phyloP scores from a whole-genome alignment of 2,329 filamentous ascomycete species.

The Clarireedia monteithiana region DNA sequence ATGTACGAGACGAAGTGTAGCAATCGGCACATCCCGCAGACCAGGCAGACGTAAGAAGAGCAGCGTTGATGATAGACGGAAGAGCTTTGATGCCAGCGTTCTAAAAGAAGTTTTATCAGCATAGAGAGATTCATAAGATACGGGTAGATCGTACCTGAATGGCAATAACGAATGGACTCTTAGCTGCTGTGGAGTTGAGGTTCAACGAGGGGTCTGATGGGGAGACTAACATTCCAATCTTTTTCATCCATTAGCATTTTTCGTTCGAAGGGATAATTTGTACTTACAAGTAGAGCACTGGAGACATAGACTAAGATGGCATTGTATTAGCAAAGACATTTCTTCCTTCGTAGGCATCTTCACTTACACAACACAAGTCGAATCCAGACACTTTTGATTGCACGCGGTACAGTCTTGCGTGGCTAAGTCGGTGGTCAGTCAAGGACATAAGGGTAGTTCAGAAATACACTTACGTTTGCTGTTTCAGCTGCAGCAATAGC shows the following conservation, averaged over 20 bases:
- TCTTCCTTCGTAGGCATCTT: too few relatives aligned
- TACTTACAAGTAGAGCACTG: constrained; percentile 33
- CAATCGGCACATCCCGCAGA: constrained; percentile 52
- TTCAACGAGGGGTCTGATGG: constrained; percentile 39
- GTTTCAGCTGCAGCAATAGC: constrained; percentile 50
- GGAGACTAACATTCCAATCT: constrained; percentile 47
- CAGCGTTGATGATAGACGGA: constrained; percentile 62
- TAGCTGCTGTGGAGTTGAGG: constrained; percentile 36
- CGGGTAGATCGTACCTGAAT: constrained; percentile 34
- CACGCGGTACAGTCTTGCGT: constrained; percentile 44
- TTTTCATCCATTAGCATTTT: too few relatives aligned
- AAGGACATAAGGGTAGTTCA: too few relatives aligned
- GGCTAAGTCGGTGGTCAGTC: constrained; percentile 26
- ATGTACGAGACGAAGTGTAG: constrained; percentile 59
- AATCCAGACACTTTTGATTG: constrained; percentile 42
- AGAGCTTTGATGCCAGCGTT: constrained; percentile 61
- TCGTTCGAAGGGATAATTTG: too few relatives aligned
- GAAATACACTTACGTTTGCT: constrained; percentile 27
- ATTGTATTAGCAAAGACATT: too few relatives aligned
- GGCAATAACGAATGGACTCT: constrained; percentile 64
- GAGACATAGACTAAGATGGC: constrained; percentile 38
- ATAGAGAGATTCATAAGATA: too few relatives aligned
- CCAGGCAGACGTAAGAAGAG: constrained; percentile 58
- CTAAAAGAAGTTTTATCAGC: too few relatives aligned
- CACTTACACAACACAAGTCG: constrained; percentile 40